Evolutionary conservation across 768 basidiomycete genomes (phyloP).

Genomic region (Cytidiella melzeri): DNA sequence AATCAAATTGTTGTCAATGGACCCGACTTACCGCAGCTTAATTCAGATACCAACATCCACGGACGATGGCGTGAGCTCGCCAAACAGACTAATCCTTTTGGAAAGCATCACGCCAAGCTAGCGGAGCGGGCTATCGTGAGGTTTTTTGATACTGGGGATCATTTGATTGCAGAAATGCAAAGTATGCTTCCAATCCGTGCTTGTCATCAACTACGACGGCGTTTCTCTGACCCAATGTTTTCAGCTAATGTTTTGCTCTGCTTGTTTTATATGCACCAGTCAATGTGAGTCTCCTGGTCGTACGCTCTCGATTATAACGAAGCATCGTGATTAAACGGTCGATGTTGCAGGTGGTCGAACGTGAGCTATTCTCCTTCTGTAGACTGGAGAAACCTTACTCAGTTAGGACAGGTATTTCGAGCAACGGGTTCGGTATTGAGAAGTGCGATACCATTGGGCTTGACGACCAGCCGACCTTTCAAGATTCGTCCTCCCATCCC

Average conservation of each 20-base stretch:
- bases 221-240: not conserved
- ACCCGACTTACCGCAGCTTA: not conserved
- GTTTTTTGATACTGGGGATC: conserved; percentile 43
- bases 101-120: conserved; percentile 54
- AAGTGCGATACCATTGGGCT: conserved; percentile 52
- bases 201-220: not conserved
- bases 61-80: conserved; percentile 39
- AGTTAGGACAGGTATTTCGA: no score
- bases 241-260: conserved; percentile 56
- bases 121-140: conserved; percentile 47
- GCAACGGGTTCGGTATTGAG: no score
- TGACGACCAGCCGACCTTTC: conserved; percentile 63
- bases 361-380: no score
- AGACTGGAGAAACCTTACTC: no score
- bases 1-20: not conserved
- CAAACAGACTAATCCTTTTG: conserved; percentile 51
- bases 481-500: conserved; percentile 43
- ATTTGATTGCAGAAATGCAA: conserved; percentile 61
- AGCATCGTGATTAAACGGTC: no score
- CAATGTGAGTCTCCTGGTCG: conserved; percentile 46
- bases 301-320: no score
- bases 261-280: conserved; percentile 74
- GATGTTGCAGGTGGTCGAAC: no score
- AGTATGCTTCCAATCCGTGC: conserved; percentile 30
- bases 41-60: conserved; percentile 48